phyloP scores from a whole-genome alignment of 2,329 filamentous ascomycete genomes.

The Colletotrichum eleusines region DNA sequence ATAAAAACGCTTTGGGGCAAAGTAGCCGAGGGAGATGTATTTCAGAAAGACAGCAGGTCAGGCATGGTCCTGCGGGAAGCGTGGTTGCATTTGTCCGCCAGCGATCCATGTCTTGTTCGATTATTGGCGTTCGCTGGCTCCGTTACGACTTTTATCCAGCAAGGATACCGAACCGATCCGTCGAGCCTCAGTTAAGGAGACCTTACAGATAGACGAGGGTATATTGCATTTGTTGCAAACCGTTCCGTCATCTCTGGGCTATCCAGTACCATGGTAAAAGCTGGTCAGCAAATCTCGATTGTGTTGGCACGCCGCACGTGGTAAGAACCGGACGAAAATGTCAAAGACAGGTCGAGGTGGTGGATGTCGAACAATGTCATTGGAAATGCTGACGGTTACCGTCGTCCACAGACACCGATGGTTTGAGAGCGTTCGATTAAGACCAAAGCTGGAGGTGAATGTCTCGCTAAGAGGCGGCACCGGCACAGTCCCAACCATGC shows the following conservation, averaged over 20 bases:
- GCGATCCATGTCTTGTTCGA: not conserved
- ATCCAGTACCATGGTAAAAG: not conserved
- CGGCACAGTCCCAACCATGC: not conserved
- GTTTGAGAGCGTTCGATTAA: not conserved
- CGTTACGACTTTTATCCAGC: not conserved
- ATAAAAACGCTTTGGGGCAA: not conserved
- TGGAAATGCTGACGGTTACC: too few species aligned
- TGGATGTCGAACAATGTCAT: not conserved
- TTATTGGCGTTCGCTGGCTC: not conserved
- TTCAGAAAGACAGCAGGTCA: not conserved
- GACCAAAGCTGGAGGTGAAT: not conserved
- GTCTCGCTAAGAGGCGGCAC: not conserved
- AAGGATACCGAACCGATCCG: not conserved
- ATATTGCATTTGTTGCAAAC: not conserved
- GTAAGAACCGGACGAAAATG: not conserved
- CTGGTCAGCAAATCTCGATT: not conserved
- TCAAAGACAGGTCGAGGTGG: not conserved
- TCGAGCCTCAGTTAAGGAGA: not conserved
- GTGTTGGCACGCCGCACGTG: not conserved
- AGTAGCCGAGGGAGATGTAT: not conserved
- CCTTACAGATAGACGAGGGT: not conserved
- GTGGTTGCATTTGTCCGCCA: not conserved
- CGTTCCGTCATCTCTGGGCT: not conserved
- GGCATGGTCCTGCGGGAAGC: not conserved
- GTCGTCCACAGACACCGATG: not conserved